Base-by-base conservation (phyloP, 1,284 basidiomycete genomes). In the Ceratobasidium sp. region DNA sequence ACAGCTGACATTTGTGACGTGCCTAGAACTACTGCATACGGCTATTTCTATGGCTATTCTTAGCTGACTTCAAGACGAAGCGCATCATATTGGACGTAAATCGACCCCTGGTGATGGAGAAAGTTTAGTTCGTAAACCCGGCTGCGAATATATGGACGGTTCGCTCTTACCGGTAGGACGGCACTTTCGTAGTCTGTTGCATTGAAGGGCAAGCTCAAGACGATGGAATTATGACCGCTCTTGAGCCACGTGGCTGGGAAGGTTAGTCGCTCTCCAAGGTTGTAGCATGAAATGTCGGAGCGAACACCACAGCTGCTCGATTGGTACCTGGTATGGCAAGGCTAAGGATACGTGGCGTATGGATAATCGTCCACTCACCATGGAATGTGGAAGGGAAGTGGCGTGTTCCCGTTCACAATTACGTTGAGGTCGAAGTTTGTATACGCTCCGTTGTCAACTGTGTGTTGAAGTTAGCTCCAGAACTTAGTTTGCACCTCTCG, bases 41-140 rank as follows among this genome's bases (percentile, higher is more conserved):
- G 25, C 19, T 43, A 11, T 22, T 64, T 64, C 22, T 34, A 46
- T 34, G 43, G 9, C 40, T 34, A 37, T 43, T 34, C 29, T 74
- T 32, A 74, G 71, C 49, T 74, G 71, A 82, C 73, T 70, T 81
- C 81, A 34, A 82, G 76, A 17, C 80, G 76, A n/a, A 82, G 56
- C 11, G 81, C 81, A 77, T 82, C 81, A 73, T 82, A 81, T 76
- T 79, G 71, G 46, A 81, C 81, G 22, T 76, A 79, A 32, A 81
- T 77, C 59, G 80, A 78, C 19, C 32, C 71, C 49, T 70, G 59
- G 57, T 59, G 37, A 61, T 76, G 19, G 44, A 29, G 6, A 68
- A 25, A 62, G 57, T 40, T 59, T 70, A 71, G 66, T 40, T 43
- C 25, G 40, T 9, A 40, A 46, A 29, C 32, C 19, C 17, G 32